Conservation (phyloP, 495 filamentous ascomycete genomes). For the Diplogelasinospora grovesii region DNA sequence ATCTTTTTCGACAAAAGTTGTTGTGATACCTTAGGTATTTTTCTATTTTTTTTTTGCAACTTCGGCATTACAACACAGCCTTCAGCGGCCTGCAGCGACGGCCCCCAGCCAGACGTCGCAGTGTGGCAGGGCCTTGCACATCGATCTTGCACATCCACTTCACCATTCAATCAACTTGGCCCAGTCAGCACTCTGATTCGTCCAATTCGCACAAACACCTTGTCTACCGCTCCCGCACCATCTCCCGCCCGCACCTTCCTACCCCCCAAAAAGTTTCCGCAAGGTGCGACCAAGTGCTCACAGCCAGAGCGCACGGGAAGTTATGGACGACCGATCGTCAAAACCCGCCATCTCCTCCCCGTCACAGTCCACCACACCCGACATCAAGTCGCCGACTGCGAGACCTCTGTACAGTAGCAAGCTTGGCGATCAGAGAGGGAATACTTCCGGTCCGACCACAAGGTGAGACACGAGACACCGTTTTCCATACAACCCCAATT, state of each 20-base stretch:
- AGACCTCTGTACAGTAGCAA: slow-evolving; percentile 31
- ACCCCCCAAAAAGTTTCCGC: slow-evolving; percentile 27
- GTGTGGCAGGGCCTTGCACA: slow-evolving; percentile 17
- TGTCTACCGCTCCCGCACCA: slow-evolving; percentile 28
- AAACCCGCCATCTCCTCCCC: slow-evolving; percentile 21
- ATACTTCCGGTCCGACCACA: slow-evolving; percentile 19
- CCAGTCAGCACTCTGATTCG: slow-evolving; percentile 25
- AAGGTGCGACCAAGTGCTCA: slow-evolving; percentile 22
- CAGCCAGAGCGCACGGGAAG: slow-evolving; percentile 12
- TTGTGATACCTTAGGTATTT: background rate
- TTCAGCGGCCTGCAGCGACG: slow-evolving; percentile 4
- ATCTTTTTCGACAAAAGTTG: background rate
- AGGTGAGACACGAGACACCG: slow-evolving; percentile 32
- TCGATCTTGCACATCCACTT: slow-evolving; percentile 15
- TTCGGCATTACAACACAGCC: slow-evolving; percentile 5
- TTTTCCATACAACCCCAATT: slow-evolving; percentile 12
- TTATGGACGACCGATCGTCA: slow-evolving; percentile 30
- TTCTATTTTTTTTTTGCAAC: too few relatives aligned
- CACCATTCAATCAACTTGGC: slow-evolving; percentile 12
- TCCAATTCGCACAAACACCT: slow-evolving; percentile 28
- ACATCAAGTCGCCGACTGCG: slow-evolving; percentile 23
- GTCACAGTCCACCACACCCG: slow-evolving; percentile 15
- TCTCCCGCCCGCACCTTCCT: slow-evolving; percentile 24
- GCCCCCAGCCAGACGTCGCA: slow-evolving; percentile 12
- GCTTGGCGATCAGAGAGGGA: slow-evolving; percentile 24